phyloP scores from a whole-genome alignment of 1,284 basidiomycete genomes.

The Microbotryum lychnidis-dioicae region DNA sequence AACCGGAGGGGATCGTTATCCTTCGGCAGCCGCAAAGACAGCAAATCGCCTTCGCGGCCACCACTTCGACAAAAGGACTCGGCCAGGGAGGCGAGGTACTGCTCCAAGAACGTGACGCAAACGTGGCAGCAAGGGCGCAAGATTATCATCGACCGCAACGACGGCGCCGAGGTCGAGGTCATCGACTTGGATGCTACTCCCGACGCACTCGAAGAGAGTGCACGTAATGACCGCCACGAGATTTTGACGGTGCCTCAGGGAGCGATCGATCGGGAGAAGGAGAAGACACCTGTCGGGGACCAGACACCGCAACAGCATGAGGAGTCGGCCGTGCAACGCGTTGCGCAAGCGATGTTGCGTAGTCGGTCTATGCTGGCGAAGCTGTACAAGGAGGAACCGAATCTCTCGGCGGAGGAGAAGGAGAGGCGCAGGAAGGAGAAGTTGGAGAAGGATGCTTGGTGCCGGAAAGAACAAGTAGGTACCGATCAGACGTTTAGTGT shows the following conservation, averaged over 20 bases:
- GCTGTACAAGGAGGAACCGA: constrained; percentile 3
- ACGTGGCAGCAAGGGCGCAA: constrained; percentile 30
- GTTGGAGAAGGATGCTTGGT: constrained; percentile 31
- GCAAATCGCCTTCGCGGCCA: not conserved
- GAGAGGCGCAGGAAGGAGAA: constrained; percentile 26
- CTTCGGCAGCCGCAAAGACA: not conserved
- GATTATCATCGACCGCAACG: constrained; percentile 32
- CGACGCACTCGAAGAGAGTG: constrained; percentile 6
- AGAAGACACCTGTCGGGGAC: not conserved
- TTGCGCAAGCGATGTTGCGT: constrained; percentile 17
- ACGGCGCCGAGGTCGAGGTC: constrained; percentile 31
- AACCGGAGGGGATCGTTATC: not conserved
- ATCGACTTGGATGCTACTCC: constrained; percentile 21
- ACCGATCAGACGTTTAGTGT: not conserved
- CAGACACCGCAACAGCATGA: constrained; percentile 15
- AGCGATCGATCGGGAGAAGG: constrained; percentile 16
- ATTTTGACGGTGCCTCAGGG: constrained; percentile 9
- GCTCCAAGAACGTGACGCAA: constrained; percentile 8
- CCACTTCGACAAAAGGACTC: constrained; percentile 1
- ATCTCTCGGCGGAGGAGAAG: constrained; percentile 11
- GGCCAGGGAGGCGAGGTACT: constrained; percentile 24
- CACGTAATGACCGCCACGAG: too few species aligned
- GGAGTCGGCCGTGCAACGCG: constrained; percentile 12
- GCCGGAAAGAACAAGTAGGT: constrained; percentile 26
- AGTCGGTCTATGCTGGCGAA: constrained; percentile 4